These are phyloP conservation scores for Mariannaea sp. DNA, from an alignment of 2,329 filamentous ascomycete species.

Conservation along the genomic window DNA sequence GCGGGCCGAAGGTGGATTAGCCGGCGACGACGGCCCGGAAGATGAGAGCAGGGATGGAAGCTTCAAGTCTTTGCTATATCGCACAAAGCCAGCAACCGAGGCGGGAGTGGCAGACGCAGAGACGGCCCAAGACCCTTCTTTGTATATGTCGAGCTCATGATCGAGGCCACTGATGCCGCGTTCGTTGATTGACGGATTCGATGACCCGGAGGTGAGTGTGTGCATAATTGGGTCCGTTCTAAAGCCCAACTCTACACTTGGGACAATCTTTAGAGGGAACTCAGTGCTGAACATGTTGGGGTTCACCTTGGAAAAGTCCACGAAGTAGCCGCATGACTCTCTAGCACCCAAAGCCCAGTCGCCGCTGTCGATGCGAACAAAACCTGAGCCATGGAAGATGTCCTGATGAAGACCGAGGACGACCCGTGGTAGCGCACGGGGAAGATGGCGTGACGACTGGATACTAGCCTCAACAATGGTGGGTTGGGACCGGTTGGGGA, in stretches of 20 bases:
- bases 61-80: constrained; percentile 40
- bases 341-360: constrained; percentile 43
- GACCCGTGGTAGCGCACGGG: constrained; percentile 34
- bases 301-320: constrained; percentile 41
- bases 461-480: constrained; percentile 46
- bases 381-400: constrained; percentile 43
- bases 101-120: constrained; percentile 41
- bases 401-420: constrained; percentile 43
- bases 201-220: constrained; percentile 16
- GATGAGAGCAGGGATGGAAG: constrained; percentile 34
- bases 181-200: constrained; percentile 28
- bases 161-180: constrained; percentile 48
- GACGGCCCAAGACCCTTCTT: constrained; percentile 48
- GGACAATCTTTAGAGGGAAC: constrained; percentile 38
- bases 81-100: constrained; percentile 43
- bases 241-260: constrained; percentile 51
- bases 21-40: constrained; percentile 17
- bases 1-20: constrained; percentile 37
- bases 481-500: constrained; percentile 38
- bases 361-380: constrained; percentile 49
- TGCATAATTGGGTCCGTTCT: constrained; percentile 34
- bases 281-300: constrained; percentile 39
- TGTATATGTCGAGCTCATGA: constrained; percentile 31
- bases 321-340: constrained; percentile 41
- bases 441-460: constrained; percentile 31